phyloP scores from a whole-genome alignment of 2,329 filamentous ascomycete species.

The Albifimbria verrucaria region DNA sequence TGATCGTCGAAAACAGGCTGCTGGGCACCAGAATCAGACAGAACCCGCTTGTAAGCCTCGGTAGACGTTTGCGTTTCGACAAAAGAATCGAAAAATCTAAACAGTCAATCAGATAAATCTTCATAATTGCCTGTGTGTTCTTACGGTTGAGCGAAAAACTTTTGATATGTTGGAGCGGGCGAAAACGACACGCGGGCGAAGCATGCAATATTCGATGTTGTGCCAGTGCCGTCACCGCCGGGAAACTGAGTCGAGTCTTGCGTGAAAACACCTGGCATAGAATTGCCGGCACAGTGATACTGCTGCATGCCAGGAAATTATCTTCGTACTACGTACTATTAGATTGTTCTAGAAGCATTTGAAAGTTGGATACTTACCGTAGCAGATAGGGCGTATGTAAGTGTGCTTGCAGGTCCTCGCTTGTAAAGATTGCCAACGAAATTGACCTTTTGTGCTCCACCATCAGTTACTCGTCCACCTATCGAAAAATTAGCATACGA shows the following conservation, averaged over 20 bases:
- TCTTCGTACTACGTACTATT: conserved; percentile 22
- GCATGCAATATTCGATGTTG: conserved; percentile 21
- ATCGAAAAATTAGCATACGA: background rate
- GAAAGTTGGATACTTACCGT: background rate
- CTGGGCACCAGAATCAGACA: conserved; percentile 27
- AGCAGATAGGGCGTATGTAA: conserved; percentile 17
- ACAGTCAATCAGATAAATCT: background rate
- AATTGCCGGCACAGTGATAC: conserved; percentile 30
- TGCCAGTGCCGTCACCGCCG: conserved; percentile 17
- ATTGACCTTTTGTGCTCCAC: conserved; percentile 26
- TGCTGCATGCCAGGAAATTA: conserved; percentile 24
- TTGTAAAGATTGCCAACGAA: conserved; percentile 32
- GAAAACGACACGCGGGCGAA: conserved; percentile 24
- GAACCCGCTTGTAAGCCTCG: conserved; percentile 32
- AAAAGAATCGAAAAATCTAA: conserved; percentile 24
- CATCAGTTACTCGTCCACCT: conserved; percentile 25
- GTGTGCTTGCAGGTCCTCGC: conserved; percentile 23
- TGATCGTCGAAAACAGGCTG: conserved; percentile 27
- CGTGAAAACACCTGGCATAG: conserved; percentile 25
- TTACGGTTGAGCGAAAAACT: conserved; percentile 20
- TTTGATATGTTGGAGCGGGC: conserved; percentile 24
- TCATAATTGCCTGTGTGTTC: background rate
- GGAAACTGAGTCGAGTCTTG: conserved; percentile 21
- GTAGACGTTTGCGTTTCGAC: conserved; percentile 25
- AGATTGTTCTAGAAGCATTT: background rate